Evolutionary conservation across 2,329 filamentous ascomycete genomes (phyloP).

Genomic region (Fusarium redolens): DNA sequence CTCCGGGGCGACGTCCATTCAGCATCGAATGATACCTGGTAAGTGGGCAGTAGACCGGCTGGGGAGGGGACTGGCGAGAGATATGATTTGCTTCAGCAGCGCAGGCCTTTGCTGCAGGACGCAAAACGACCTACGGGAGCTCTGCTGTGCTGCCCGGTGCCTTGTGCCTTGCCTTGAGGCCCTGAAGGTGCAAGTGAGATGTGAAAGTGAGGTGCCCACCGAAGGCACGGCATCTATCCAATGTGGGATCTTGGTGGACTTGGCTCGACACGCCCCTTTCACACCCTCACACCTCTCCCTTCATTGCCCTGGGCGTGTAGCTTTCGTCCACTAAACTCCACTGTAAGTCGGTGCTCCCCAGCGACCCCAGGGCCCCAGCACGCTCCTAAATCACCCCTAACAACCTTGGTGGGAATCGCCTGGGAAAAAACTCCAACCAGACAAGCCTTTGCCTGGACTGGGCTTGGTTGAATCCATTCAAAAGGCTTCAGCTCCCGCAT

Average conservation of each 20-base stretch:
- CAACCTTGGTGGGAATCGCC: constrained; percentile 48
- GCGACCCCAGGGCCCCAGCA: constrained; percentile 42
- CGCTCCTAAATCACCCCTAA: constrained; percentile 51
- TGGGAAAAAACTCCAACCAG: constrained; percentile 45
- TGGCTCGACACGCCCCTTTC: constrained; percentile 6
- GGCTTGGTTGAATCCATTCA: constrained; percentile 50
- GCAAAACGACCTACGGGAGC: constrained; percentile 3
- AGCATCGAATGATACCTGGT: constrained; percentile 32
- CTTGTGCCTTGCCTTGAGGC: constrained; percentile 41
- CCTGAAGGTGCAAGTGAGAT: constrained; percentile 15
- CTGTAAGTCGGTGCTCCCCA: constrained; percentile 39
- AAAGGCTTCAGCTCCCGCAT: constrained; percentile 55
- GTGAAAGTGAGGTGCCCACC: neutral
- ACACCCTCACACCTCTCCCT: constrained; percentile 8
- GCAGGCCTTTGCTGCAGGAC: constrained; percentile 23
- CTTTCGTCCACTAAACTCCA: constrained; percentile 32
- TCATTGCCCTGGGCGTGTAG: constrained; percentile 14
- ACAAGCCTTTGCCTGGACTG: constrained; percentile 33
- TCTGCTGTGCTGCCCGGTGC: constrained; percentile 13
- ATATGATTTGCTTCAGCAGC: constrained; percentile 40
- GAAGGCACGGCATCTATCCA: constrained; percentile 16
- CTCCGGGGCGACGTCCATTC: constrained; percentile 42
- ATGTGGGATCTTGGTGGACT: constrained; percentile 5
- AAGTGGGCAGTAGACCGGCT: constrained; percentile 38
- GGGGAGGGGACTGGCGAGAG: constrained; percentile 35